Percentiles rank a stretch among this genome's conserved stretches.
Conservation (phyloP, 2,329 filamentous ascomycete genomes). For the Phaeosphaeria sp. region DNA sequence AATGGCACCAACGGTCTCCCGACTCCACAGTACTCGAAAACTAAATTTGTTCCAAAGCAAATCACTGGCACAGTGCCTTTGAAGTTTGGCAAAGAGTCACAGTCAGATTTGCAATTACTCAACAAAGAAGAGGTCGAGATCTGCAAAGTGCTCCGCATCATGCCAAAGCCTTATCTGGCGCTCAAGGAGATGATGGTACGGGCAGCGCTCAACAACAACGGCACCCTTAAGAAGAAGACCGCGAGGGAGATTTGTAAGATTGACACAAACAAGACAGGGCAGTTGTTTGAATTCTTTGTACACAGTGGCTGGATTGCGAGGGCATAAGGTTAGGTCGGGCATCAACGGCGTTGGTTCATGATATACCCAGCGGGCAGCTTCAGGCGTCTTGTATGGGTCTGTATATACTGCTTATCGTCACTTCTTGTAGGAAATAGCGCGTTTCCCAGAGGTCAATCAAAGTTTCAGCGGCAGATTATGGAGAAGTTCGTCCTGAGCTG, state of each 20-base stretch:
- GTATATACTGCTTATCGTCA: background rate
- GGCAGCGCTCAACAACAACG: slow-evolving; percentile 88
- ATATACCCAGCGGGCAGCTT: slow-evolving; percentile 26
- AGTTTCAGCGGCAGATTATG: background rate
- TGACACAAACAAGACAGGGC: slow-evolving; percentile 81
- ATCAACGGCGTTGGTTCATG: slow-evolving; percentile 18
- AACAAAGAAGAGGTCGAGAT: slow-evolving; percentile 84
- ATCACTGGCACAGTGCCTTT: slow-evolving; percentile 69
- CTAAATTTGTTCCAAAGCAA: slow-evolving; percentile 62
- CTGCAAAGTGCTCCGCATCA: slow-evolving; percentile 81
- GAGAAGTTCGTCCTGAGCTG: background rate
- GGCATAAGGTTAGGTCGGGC: slow-evolving; percentile 57
- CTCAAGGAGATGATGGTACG: slow-evolving; percentile 93
- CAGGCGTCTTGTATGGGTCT: background rate
- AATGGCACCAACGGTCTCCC: slow-evolving; percentile 49
- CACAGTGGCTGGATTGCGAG: slow-evolving; percentile 91
- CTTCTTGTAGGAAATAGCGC: background rate
- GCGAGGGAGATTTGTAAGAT: slow-evolving; percentile 84
- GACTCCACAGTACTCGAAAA: slow-evolving; percentile 48
- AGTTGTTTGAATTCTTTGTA: slow-evolving; percentile 94
- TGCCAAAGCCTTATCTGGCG: slow-evolving; percentile 93
- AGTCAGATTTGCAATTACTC: slow-evolving; percentile 83
- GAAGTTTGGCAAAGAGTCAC: slow-evolving; percentile 74
- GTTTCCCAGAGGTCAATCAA: background rate
- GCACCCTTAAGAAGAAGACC: slow-evolving; percentile 90